These are phyloP conservation scores for Eucalyptus rudis DNA, from an alignment of 345 rosid species.

Conservation along the genomic window DNA sequence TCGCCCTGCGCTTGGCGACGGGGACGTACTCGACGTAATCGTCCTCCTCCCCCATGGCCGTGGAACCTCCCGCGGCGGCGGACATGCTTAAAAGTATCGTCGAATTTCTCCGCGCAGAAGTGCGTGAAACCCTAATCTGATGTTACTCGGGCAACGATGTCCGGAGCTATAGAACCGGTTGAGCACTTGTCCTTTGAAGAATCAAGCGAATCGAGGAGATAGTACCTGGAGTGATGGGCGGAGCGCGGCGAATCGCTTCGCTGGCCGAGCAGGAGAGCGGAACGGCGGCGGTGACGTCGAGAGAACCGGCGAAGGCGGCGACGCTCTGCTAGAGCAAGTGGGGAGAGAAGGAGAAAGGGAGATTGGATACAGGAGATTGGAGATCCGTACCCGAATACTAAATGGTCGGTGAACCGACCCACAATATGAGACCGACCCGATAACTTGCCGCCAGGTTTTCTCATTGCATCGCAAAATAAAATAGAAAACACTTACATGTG, in stretches of 20 bases:
- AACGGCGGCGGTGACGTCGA: not conserved
- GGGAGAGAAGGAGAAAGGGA: not conserved
- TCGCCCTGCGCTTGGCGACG: conserved; percentile 67
- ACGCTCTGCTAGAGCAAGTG: not conserved
- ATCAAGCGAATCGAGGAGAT: not conserved
- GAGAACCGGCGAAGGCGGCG: not conserved
- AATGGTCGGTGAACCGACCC: not conserved
- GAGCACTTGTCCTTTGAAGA: not conserved
- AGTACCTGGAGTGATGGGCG: not conserved
- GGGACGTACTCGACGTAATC: conserved; percentile 74
- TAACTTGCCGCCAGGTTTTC: not conserved
- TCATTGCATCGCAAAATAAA: not conserved
- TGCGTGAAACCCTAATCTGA: not conserved
- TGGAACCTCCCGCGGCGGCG: not conserved
- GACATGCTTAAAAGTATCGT: not conserved
- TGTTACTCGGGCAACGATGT: not conserved
- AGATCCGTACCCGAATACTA: not conserved
- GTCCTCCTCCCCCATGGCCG: conserved; percentile 61
- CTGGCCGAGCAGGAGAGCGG: not conserved
- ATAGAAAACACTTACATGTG: not conserved
- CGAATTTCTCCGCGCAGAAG: not conserved
- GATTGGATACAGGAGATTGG: not conserved
- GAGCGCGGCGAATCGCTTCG: not conserved
- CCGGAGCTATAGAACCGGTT: not conserved
- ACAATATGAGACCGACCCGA: not conserved